These are phyloP conservation scores for Halteria grandinella DNA, from an alignment of 73 alveolate species.

Conservation along the genomic window DNA sequence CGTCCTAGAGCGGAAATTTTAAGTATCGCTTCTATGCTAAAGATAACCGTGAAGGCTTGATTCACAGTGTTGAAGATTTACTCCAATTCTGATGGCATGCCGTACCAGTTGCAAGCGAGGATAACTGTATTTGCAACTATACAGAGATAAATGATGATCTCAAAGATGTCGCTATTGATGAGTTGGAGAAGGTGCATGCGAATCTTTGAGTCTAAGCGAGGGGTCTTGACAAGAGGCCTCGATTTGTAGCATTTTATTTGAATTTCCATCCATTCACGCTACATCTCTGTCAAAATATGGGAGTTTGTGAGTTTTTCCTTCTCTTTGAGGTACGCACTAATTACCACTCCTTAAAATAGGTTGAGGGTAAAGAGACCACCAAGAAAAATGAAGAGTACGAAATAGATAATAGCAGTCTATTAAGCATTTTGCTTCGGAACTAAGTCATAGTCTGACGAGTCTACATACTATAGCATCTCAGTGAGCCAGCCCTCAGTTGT, in stretches of 20 bases:
- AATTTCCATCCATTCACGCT: constrained; percentile 62
- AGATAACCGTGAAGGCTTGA: constrained; percentile 49
- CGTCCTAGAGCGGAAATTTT: constrained; percentile 50
- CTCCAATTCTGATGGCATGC: constrained; percentile 4
- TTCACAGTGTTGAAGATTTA: constrained; percentile 15
- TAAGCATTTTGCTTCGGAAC: constrained; percentile 23
- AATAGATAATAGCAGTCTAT: constrained; percentile 27
- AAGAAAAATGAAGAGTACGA: constrained; percentile 58
- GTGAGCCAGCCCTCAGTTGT: constrained; percentile 72
- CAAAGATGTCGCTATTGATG: constrained; percentile 30
- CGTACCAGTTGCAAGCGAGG: constrained; percentile 62
- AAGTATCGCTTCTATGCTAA: constrained; percentile 59
- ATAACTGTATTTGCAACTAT: constrained; percentile 61
- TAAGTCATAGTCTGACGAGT: constrained; percentile 40
- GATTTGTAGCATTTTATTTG: constrained; percentile 1
- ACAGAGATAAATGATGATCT: constrained; percentile 60
- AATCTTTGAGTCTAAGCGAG: neutral
- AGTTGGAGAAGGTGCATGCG: neutral
- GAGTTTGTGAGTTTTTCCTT: constrained; percentile 42
- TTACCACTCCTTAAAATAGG: constrained; percentile 72
- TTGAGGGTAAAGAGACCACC: constrained; percentile 64
- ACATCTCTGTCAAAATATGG: constrained; percentile 32
- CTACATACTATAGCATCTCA: constrained; percentile 64
- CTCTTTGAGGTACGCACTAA: constrained; percentile 56
- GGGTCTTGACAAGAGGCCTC: neutral